Evolutionary conservation across 2,329 filamentous ascomycete species (phyloP).

Genomic region (Penicillium sp.): DNA sequence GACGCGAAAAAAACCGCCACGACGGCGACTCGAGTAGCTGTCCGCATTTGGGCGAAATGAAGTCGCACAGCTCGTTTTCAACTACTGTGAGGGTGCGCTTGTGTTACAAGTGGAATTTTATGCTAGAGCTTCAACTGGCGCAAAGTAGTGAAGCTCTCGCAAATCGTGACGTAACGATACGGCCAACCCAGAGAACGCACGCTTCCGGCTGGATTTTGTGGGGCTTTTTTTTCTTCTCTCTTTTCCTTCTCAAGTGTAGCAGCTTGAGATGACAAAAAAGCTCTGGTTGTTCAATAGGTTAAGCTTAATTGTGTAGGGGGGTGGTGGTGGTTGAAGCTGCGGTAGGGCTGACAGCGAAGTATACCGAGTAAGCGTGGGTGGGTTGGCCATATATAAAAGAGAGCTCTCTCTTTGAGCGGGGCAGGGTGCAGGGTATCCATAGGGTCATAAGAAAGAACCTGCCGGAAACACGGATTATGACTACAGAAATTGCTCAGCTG

Average conservation of each 20-base stretch:
- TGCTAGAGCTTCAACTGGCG: conserved; percentile 15
- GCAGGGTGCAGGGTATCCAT: conserved; percentile 9
- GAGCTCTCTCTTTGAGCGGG: not conserved
- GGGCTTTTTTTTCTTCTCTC: not conserved
- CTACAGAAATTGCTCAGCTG: not conserved
- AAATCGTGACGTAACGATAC: conserved; percentile 26
- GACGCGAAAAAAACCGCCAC: conserved; percentile 30
- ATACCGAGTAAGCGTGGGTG: conserved; percentile 6
- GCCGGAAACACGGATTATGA: not conserved
- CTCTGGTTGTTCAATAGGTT: not conserved
- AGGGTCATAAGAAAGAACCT: conserved; percentile 4
- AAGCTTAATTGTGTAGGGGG: not conserved
- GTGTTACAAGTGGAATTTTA: conserved; percentile 6
- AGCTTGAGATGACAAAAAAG: not conserved
- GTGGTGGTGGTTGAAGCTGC: not conserved
- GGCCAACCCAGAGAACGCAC: conserved; percentile 7
- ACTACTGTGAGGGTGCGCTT: not conserved
- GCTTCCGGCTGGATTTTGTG: not conserved
- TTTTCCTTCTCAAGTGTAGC: not conserved
- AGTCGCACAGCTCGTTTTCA: not conserved
- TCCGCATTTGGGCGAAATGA: conserved; percentile 23
- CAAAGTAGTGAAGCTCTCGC: conserved; percentile 18
- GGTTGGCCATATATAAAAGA: conserved; percentile 14
- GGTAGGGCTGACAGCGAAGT: conserved; percentile 24
- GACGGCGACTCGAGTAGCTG: conserved; percentile 26